Base-by-base conservation (phyloP, 495 filamentous ascomycete species). In the Saxispiralis lemnorum region DNA sequence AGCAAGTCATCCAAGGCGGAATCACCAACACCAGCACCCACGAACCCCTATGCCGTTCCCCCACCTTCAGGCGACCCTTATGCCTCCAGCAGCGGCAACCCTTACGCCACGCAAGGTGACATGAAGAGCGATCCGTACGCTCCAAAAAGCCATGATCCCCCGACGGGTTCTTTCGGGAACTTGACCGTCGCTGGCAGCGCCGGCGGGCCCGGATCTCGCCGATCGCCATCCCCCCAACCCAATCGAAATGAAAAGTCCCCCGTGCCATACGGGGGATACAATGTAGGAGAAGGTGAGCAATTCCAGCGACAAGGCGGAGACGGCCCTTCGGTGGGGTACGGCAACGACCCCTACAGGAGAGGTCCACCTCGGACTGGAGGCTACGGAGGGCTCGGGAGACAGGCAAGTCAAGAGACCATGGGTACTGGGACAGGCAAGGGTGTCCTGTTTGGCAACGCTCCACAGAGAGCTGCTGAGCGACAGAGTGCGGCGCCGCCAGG, bases 361-460 rank as follows among this genome's bases (percentile, higher is more conserved):
- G 35, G 15, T 47, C 45, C n/a, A 31, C 35, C 41, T 19, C 40
- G 51, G 12, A 13, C 47, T 28, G 40, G 44, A 18, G 54, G 51
- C 14, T 61, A 61, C 37, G 54, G 54, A 10, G 57, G 56, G 6
- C 39, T 61, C 4, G 59, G 57, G 13, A 45, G 53, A n/a, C 43
- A 38, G 12, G 42, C 44, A 30, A 48, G 48, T 14, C 43, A 56
- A n/a, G 56, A 60, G 16, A 59, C 57, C 18, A 50, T 52, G 43
- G 39, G 30, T 14, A 59, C 52, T 1, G 56, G 56, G 16, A 47
- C 51, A 9, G 57, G 50, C 6, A 38, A 57, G n/a, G 38, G 55
- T 33, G 49, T 46, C 12, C 58, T 79, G 9, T 84, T 87, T 51
- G 74, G 73, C 2, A 72, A 73, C 14, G 76, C 76, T 7, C 31